Base-by-base conservation (phyloP, 345 rosid genomes). In the Brassica rapa region DNA sequence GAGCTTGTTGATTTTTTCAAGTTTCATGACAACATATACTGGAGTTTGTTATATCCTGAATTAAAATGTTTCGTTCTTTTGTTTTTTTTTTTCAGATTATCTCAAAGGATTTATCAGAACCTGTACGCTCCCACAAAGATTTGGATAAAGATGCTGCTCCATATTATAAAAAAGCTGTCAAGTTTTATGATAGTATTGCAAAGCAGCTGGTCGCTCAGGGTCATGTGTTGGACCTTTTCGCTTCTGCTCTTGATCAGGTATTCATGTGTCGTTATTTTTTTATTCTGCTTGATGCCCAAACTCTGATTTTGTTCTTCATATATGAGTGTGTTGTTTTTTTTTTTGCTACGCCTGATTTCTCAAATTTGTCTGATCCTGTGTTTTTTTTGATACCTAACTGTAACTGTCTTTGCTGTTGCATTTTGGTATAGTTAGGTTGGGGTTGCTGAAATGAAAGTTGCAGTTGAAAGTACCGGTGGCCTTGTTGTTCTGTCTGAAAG, bases 161-260 rank as follows among this genome's bases (percentile, higher is more conserved):
- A 4, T 96, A 82, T 78, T 96, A 91, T 70, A 96, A 91, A 86
- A 96, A 93, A 82, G 98, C 98, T 1, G 97, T 96, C 66, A 93
- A 91, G 77, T 91, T 91, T 84, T 96, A 91, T 87, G 98, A 93
- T 55, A 72, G 70, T 82, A 85, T 96, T 76, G 91, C 98, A 4
- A 96, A 89, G 85, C 99, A 96, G 90, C 90, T 96, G 74, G 99
- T 93, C 75, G 82, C 86, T 84, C 98, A 96, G 84, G 97, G 99
- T 70, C 99, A 96, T 82, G 99, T 93, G 66, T 75, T 96, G 55
- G 98, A 96, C 82, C 94, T 96, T 74, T 96, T 93, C 72, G 99
- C 99, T 15, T 93, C 97, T 81, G 99, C 99, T 4, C 98, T 91
- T 80, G 98, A 96, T 88, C 99, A 96, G 99, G 99, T 94, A 66